Conservation (phyloP, 2,329 filamentous ascomycete genomes). For the Magnaporthiopsis incrustans region DNA sequence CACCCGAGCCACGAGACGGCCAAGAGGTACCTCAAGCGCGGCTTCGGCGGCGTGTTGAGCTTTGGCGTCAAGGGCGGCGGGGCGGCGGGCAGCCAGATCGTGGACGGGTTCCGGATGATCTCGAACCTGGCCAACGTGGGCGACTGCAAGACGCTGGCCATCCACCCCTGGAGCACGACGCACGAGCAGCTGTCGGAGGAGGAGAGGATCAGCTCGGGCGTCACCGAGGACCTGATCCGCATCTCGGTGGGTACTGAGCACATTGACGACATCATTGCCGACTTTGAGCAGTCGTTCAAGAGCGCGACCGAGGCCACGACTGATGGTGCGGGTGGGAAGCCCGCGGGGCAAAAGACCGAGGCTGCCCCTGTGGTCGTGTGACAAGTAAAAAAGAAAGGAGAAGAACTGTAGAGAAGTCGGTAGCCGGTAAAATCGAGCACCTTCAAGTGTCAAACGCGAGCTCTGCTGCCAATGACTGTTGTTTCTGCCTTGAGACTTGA, state of each 20-base stretch:
- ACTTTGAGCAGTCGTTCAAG: constrained; percentile 87
- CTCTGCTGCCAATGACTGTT: too few species aligned
- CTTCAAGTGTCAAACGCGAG: not conserved
- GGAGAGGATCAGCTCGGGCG: constrained; percentile 73
- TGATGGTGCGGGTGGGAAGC: constrained; percentile 16
- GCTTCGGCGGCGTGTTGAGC: constrained; percentile 84
- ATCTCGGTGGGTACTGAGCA: constrained; percentile 95
- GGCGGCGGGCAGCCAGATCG: constrained; percentile 74
- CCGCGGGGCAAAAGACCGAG: constrained; percentile 2
- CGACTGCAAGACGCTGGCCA: constrained; percentile 89
- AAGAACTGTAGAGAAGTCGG: not conserved
- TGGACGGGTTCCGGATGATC: constrained; percentile 91
- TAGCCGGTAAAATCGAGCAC: not conserved
- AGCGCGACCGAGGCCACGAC: constrained; percentile 41
- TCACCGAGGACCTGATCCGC: constrained; percentile 84
- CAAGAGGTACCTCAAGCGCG: constrained; percentile 78
- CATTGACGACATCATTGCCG: constrained; percentile 93
- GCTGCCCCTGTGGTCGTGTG: constrained; percentile 8
- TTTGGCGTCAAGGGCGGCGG: constrained; percentile 90
- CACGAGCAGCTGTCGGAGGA: constrained; percentile 84
- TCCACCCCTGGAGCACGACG: constrained; percentile 92
- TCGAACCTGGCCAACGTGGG: constrained; percentile 95
- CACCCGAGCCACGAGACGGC: constrained; percentile 74
- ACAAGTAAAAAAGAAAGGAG: not conserved
- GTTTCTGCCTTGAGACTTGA: too few species aligned